Evolutionary conservation across 306 rosid genomes (phyloP), one percentile per base, ranked within the genome.

Genomic region (Hippophae gyantsensis): DNA sequence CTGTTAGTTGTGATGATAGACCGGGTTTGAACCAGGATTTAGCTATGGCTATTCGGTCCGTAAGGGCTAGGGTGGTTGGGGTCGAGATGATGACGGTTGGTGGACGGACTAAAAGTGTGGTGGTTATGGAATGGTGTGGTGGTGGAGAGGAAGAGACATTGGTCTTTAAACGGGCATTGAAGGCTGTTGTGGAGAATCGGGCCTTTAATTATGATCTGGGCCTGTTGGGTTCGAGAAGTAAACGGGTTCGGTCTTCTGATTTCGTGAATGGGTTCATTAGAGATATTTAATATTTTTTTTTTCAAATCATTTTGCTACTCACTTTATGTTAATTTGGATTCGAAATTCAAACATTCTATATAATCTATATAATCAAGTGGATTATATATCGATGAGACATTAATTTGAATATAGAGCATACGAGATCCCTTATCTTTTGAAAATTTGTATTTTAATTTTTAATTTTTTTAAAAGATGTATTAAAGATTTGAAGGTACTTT

Each of bases 81-180:
- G 95, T 86, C 4, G 90, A 90, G 87, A 82, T 73, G 82, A 79
- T 83, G 89, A 87, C 95, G 51, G 72, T 90, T 10, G 95, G 95
- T 2, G 95, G 94, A 13, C 59, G 95, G 75, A 79, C 77, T 13
- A 87, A 84, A 84, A 81, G 56, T 23, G 85, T 78, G 10, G 80
- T 90, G 66, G 77, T 81, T 55, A 55, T 87, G 54, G 73, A 87
- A 59, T 79, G 85, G 85, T 54, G 71, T 10, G 75, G 50, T 0
- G 67, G 69, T 0, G 79, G 64, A 40, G 79, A 74, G 60, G 76
- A 66, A 41, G 81, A 72, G 43, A 58, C 71, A 44, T 54, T 62
- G 49, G 81, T 73, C 43, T 60, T 90, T 73, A 84, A 80, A 48
- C 84, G 90, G 81, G 94, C 94, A 46, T 82, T 90, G 80, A 84